Evolutionary conservation across 129 eudicot genomes (phyloP).

Genomic region (Silybum marianum): DNA sequence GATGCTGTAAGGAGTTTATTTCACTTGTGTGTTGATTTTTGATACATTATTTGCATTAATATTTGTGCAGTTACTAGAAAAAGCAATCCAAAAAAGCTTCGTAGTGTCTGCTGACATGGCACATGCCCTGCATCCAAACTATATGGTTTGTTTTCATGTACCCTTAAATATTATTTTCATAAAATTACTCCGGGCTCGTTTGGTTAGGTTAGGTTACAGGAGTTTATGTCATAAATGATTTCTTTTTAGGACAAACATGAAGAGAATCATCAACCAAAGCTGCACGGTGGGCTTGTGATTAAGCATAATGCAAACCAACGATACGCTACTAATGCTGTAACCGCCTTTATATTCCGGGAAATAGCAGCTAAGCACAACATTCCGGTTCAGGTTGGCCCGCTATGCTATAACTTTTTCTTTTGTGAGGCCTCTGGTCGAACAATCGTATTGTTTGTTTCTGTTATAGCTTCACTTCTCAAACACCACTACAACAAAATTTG

Average conservation of each 20-base stretch:
- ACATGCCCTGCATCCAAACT: constrained; percentile 97
- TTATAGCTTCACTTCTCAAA: not conserved
- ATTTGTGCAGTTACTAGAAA: constrained; percentile 56
- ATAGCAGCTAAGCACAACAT: constrained; percentile 80
- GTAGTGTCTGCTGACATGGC: constrained; percentile 99
- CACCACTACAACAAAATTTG: not conserved
- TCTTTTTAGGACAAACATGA: constrained; percentile 88
- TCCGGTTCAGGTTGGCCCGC: constrained; percentile 75
- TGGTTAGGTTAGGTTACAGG: not conserved
- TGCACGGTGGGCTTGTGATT: constrained; percentile 95
- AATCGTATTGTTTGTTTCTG: not conserved
- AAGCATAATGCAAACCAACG: constrained; percentile 96
- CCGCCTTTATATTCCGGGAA: constrained; percentile 88
- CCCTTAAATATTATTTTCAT: not conserved
- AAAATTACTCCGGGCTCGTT: not conserved
- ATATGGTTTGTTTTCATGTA: constrained; percentile 53
- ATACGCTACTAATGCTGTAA: constrained; percentile 93
- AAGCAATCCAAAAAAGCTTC: constrained; percentile 83
- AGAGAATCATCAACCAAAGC: constrained; percentile 95
- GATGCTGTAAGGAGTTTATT: not conserved
- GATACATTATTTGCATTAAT: constrained; percentile 4
- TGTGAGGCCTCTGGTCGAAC: too few relatives aligned
- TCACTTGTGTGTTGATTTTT: constrained; percentile 15
- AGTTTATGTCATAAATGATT: not conserved
- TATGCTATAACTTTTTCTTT: constrained; percentile 2